These are phyloP conservation scores for Pseudogymnoascus sp. DNA, from an alignment of 2,329 filamentous ascomycete genomes.

Conservation along the genomic window DNA sequence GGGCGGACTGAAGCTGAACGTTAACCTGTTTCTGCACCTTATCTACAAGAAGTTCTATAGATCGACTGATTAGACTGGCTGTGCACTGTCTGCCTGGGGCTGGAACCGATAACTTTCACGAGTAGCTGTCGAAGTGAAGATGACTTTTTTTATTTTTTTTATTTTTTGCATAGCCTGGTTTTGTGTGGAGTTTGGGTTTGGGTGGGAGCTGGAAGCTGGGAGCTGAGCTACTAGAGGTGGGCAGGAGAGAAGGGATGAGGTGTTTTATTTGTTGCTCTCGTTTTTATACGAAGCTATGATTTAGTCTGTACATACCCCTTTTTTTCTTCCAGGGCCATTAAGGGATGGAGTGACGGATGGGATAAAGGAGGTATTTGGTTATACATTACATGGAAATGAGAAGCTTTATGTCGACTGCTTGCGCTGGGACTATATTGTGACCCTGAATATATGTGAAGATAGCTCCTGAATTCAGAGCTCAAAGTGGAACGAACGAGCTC, in stretches of 20 bases:
- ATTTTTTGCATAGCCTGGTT: slow-evolving; percentile 7
- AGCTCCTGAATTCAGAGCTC: not conserved
- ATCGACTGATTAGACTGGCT: slow-evolving; percentile 30
- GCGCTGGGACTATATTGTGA: not conserved
- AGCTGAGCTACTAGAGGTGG: not conserved
- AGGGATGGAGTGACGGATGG: not conserved
- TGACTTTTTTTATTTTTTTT: not conserved
- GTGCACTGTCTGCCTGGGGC: not conserved
- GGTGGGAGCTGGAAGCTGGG: not conserved
- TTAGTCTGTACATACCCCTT: slow-evolving; percentile 5
- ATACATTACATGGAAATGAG: slow-evolving; percentile 7
- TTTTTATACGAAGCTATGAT: slow-evolving; percentile 2
- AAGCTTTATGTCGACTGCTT: not conserved
- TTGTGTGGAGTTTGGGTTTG: slow-evolving; percentile 5
- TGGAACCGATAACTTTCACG: not conserved
- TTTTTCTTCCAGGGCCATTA: slow-evolving; percentile 3
- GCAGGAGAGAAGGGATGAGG: not conserved
- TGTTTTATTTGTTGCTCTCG: slow-evolving; percentile 1
- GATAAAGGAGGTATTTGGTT: slow-evolving; percentile 6
- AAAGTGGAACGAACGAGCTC: not conserved
- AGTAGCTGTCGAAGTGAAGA: not conserved
- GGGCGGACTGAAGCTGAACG: slow-evolving; percentile 76
- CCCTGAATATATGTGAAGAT: not conserved
- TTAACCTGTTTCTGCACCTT: slow-evolving; percentile 92
- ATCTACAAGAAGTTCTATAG: slow-evolving; percentile 98